phyloP scores from a whole-genome alignment of 2,329 filamentous ascomycete genomes.

The Lachnellula arida region DNA sequence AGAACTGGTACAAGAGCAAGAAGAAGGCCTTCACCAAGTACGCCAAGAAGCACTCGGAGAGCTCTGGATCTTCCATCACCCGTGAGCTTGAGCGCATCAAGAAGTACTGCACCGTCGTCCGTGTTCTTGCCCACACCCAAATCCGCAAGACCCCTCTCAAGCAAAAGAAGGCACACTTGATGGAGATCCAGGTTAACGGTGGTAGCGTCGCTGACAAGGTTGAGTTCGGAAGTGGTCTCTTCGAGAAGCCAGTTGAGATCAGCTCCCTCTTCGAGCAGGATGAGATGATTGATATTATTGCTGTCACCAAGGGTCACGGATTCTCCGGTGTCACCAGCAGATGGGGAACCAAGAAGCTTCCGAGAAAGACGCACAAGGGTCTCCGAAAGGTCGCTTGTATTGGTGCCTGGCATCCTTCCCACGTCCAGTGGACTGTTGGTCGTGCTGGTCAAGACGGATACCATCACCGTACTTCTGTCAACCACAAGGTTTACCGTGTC shows the following conservation, averaged over 20 bases:
- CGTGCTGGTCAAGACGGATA: constrained; percentile 99
- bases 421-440: constrained; percentile 99
- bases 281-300: constrained; percentile 99
- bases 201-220: constrained; percentile 96
- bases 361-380: constrained; percentile 99
- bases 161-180: constrained; percentile 99
- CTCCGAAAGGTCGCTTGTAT: constrained; percentile 99
- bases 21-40: constrained; percentile 99
- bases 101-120: constrained; percentile 99
- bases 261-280: constrained; percentile 97
- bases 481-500: constrained; percentile 99
- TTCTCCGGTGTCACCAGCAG: constrained; percentile 95
- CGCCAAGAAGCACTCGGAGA: constrained; percentile 99
- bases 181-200: constrained; percentile 99
- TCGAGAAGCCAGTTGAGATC: constrained; percentile 98
- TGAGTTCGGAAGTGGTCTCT: constrained; percentile 87
- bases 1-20: constrained; percentile 99
- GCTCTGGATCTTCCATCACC: constrained; percentile 82
- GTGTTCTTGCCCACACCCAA: constrained; percentile 98
- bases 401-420: constrained; percentile 99
- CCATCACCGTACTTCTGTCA: constrained; percentile 99
- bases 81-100: constrained; percentile 99
- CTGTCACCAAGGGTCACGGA: constrained; percentile 99
- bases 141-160: constrained; percentile 98
- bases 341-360: constrained; percentile 99